phyloP scores from a whole-genome alignment of 305 asterid genomes.

The Coffea humblotiana region DNA sequence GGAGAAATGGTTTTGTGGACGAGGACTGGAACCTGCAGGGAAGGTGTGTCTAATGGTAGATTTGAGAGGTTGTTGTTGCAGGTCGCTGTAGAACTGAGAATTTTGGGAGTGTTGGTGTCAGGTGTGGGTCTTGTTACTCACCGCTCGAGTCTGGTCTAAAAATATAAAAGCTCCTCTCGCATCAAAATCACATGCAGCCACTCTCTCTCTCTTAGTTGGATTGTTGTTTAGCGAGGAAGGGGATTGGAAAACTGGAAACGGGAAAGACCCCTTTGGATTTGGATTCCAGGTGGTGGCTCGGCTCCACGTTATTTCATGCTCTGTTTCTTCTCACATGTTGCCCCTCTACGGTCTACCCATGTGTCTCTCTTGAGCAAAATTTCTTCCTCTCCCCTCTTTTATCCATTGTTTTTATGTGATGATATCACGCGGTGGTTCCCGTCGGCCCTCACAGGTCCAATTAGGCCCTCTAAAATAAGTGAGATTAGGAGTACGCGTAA shows the following conservation, averaged over 20 bases:
- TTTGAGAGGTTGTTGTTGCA: not conserved
- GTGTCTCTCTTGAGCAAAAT: constrained; percentile 34
- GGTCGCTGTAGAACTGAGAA: constrained; percentile 5
- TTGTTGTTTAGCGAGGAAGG: constrained; percentile 29
- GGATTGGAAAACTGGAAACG: not conserved
- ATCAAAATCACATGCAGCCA: constrained; percentile 43
- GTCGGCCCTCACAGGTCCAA: too few relatives aligned
- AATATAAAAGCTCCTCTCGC: constrained; percentile 32
- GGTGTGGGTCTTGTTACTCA: constrained; percentile 24
- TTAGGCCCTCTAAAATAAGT: too few relatives aligned
- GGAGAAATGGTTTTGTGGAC: not conserved
- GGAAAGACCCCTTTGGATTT: not conserved
- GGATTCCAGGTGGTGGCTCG: constrained; percentile 13
- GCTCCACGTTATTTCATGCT: constrained; percentile 27
- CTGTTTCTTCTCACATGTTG: constrained; percentile 43
- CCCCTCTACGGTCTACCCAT: constrained; percentile 32
- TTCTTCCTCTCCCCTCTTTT: not conserved
- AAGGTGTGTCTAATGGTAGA: not conserved
- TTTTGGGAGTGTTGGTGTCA: constrained; percentile 7
- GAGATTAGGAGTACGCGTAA: too few relatives aligned
- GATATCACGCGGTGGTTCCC: too few relatives aligned
- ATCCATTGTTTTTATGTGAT: too few relatives aligned
- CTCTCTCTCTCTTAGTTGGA: constrained; percentile 42
- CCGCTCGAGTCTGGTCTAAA: constrained; percentile 45
- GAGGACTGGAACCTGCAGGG: not conserved